Percentiles rank a stretch among this genome's conserved stretches.
Evolutionary conservation across 441 rosid genomes (phyloP).

Genomic region (Kokia cookei): DNA sequence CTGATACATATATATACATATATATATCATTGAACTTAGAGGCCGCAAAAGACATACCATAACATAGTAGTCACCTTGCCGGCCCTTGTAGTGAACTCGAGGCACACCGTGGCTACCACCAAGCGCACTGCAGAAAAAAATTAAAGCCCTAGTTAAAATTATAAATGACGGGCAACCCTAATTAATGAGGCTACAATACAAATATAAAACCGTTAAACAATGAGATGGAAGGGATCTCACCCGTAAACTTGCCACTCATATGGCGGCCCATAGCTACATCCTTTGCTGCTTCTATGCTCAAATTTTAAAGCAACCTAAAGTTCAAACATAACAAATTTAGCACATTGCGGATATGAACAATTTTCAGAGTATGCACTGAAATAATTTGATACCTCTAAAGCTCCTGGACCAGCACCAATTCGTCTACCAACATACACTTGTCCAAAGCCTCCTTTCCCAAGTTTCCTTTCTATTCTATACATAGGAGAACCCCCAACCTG

Average conservation of each 20-base stretch:
- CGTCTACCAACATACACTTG: slow-evolving; percentile 61
- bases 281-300: slow-evolving; percentile 91
- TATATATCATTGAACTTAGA: not conserved
- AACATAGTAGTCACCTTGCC: slow-evolving; percentile 87
- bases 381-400: slow-evolving; percentile 34
- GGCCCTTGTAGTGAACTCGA: slow-evolving; percentile 81
- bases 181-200: not conserved
- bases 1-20: not conserved
- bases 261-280: slow-evolving; percentile 88
- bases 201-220: slow-evolving; percentile 9
- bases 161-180: not conserved
- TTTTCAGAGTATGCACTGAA: not conserved
- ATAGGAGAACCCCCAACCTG: slow-evolving; percentile 63
- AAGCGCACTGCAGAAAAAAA: slow-evolving; percentile 53
- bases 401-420: slow-evolving; percentile 41
- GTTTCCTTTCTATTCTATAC: slow-evolving; percentile 48
- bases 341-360: not conserved
- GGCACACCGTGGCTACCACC: slow-evolving; percentile 98
- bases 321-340: not conserved
- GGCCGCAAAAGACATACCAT: slow-evolving; percentile 51
- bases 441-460: slow-evolving; percentile 70
- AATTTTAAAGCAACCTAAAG: slow-evolving; percentile 81
- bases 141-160: not conserved
- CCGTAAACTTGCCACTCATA: slow-evolving; percentile 97
- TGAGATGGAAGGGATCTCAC: slow-evolving; percentile 36